Conservation (phyloP, 345 rosid genomes). For the Turritis glabra region DNA sequence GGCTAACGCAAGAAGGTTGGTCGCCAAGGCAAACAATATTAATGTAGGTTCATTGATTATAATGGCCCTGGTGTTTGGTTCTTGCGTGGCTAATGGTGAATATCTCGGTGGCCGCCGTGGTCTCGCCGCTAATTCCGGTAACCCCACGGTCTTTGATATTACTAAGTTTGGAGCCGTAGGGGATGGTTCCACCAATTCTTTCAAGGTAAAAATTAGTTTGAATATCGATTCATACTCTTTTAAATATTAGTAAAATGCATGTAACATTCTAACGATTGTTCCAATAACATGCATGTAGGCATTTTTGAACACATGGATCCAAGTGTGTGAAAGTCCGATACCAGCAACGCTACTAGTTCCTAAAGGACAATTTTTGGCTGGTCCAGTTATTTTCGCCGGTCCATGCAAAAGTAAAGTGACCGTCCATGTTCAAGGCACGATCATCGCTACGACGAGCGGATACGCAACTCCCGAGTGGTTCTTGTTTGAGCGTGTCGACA, state of each 20-base stretch:
- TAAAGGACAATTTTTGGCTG: constrained; percentile 43
- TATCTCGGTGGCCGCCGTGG: constrained; percentile 36
- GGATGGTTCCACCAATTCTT: constrained; percentile 44
- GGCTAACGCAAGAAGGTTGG: constrained; percentile 42
- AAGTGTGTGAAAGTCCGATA: constrained; percentile 44
- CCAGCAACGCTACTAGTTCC: constrained; percentile 58
- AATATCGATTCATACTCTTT: too few species aligned
- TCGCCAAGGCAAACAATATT: constrained; percentile 19
- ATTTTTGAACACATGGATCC: constrained; percentile 54
- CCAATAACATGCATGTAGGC: constrained; percentile 44
- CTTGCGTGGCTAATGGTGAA: constrained; percentile 47
- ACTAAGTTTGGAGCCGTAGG: constrained; percentile 46
- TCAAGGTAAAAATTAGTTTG: too few species aligned
- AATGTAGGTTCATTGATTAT: constrained; percentile 30
- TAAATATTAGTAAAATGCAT: not conserved
- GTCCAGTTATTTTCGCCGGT: constrained; percentile 56
- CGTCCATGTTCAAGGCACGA: constrained; percentile 49
- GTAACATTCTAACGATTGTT: not conserved
- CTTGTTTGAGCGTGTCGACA: constrained; percentile 46
- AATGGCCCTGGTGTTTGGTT: constrained; percentile 40
- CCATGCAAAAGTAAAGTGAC: constrained; percentile 52
- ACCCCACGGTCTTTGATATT: constrained; percentile 45
- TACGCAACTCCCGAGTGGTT: constrained; percentile 48
- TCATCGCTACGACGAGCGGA: constrained; percentile 44
- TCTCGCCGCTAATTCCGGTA: constrained; percentile 34